phyloP scores from a whole-genome alignment of 2,329 filamentous ascomycete species.

The Nothophaeocryptopus gaeumannii region DNA sequence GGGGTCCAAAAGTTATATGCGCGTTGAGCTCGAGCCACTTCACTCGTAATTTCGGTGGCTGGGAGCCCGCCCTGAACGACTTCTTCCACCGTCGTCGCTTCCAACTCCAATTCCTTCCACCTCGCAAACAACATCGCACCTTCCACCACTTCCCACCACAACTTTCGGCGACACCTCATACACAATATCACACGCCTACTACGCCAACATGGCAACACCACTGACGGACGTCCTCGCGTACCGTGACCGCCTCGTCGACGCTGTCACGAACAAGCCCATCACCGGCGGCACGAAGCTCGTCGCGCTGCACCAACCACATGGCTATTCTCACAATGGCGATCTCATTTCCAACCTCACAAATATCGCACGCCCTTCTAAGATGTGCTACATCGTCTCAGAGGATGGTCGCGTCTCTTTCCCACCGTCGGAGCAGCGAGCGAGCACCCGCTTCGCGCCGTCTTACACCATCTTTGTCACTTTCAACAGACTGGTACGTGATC shows the following conservation, averaged over 20 bases:
- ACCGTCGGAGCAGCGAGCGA: not conserved
- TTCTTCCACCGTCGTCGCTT: too few relatives aligned
- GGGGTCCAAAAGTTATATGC: too few relatives aligned
- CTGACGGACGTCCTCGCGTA: conserved; percentile 8
- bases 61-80: too few relatives aligned
- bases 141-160: too few relatives aligned
- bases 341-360: conserved; percentile 6
- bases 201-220: conserved; percentile 10
- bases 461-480: conserved; percentile 2
- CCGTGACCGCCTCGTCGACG: conserved; percentile 12
- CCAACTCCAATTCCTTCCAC: too few relatives aligned
- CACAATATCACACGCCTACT: not conserved
- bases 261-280: conserved; percentile 7
- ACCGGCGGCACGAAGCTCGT: conserved; percentile 13
- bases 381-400: conserved; percentile 3
- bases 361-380: conserved; percentile 7
- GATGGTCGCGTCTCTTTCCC: not conserved
- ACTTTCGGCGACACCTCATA: not conserved
- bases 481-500: conserved; percentile 9
- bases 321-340: not conserved
- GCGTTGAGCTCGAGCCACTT: too few relatives aligned
- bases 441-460: not conserved
- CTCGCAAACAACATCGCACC: too few relatives aligned
- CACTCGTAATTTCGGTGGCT: too few relatives aligned
- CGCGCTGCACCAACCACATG: conserved; percentile 9